A percentile compares a stretch with the other conserved stretches of the same genome.
These are phyloP conservation scores for Oryza australiensis DNA, from an alignment of 176 grass and related monocot species.

Conservation along the genomic window DNA sequence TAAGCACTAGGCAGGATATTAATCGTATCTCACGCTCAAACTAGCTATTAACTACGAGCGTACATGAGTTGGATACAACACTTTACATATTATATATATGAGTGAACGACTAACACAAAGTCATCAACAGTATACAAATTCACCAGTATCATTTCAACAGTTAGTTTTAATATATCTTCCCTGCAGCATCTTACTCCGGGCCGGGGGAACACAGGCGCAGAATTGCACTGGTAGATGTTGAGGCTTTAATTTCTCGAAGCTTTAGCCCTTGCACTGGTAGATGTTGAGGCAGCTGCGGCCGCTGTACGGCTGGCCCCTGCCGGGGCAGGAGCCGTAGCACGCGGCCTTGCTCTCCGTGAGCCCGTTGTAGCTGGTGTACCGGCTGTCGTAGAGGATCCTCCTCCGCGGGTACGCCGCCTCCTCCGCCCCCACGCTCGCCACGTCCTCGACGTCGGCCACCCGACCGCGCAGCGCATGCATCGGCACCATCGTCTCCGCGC, in stretches of 20 bases:
- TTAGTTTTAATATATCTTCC: neutral
- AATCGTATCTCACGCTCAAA: no score
- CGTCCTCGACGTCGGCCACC: slow-evolving; percentile 1
- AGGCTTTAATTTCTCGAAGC: neutral
- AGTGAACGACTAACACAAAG: neutral
- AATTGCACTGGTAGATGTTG: slow-evolving; percentile 10
- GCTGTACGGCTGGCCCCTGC: slow-evolving; percentile 3
- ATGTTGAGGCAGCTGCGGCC: slow-evolving; percentile 14
- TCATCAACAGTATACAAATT: neutral
- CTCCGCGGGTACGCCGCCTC: slow-evolving; percentile 24
- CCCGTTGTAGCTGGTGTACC: neutral
- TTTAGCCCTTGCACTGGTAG: slow-evolving; percentile 3
- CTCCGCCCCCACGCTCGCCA: neutral
- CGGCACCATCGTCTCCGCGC: neutral
- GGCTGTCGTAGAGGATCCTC: neutral
- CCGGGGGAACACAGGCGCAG: neutral
- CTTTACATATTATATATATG: neutral
- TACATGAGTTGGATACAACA: neutral
- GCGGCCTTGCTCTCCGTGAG: slow-evolving; percentile 16
- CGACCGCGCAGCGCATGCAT: neutral
- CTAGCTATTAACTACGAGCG: neutral
- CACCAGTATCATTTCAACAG: neutral
- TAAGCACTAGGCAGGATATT: no score
- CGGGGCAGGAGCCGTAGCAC: slow-evolving; percentile 37
- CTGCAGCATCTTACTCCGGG: neutral